Conservation (phyloP, 352 stramenopile species). For the Pythium guiyangense region DNA sequence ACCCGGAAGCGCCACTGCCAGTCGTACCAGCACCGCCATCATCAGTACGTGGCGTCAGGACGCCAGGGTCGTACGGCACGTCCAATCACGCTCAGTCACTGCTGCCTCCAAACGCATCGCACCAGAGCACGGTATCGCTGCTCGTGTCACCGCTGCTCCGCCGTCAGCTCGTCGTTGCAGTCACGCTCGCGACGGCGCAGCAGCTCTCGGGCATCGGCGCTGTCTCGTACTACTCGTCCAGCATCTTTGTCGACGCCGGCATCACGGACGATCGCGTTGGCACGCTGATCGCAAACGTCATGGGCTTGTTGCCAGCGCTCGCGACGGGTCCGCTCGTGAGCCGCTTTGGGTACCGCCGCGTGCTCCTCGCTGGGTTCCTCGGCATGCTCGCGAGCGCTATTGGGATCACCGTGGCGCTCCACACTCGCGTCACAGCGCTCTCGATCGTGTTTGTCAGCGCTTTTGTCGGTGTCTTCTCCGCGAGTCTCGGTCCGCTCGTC, state of each 20-base stretch:
- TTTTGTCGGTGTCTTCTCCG: constrained; percentile 57
- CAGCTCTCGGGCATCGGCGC: constrained; percentile 63
- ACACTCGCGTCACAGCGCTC: constrained; percentile 17
- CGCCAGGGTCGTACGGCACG: too few species aligned
- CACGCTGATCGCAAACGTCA: constrained; percentile 34
- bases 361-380: constrained; percentile 37
- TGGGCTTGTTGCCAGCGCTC: constrained; percentile 35
- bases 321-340: constrained; percentile 31
- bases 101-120: neutral
- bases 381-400: constrained; percentile 41
- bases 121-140: too few species aligned
- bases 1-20: too few species aligned
- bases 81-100: too few species aligned
- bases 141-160: constrained; percentile 15
- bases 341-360: constrained; percentile 43
- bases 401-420: constrained; percentile 46
- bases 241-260: constrained; percentile 33
- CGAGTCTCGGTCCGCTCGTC: constrained; percentile 60
- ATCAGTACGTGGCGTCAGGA: too few species aligned
- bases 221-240: constrained; percentile 46
- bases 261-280: constrained; percentile 33
- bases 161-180: constrained; percentile 36
- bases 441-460: constrained; percentile 52
- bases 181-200: constrained; percentile 33
- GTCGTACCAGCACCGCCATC: too few species aligned